Conservation (phyloP, 345 rosid species). For the Eucalyptus pauciflora region DNA sequence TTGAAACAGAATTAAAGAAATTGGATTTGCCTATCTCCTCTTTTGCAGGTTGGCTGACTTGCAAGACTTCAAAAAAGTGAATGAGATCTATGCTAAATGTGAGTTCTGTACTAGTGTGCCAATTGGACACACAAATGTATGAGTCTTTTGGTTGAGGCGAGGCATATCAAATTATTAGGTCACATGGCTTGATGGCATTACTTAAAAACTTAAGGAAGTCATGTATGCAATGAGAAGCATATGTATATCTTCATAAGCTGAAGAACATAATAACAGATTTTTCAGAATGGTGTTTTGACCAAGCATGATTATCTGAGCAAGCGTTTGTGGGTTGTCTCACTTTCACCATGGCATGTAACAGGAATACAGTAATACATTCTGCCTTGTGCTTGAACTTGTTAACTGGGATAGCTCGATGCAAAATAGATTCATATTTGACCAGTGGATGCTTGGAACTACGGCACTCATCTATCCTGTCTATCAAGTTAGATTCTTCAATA, state of each 20-base stretch:
- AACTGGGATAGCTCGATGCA: background rate
- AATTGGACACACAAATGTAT: background rate
- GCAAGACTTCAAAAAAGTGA: constrained; percentile 88
- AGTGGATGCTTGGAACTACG: background rate
- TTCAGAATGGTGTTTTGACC: background rate
- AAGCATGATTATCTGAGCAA: background rate
- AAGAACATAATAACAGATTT: background rate
- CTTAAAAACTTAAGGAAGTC: background rate
- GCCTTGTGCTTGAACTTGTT: background rate
- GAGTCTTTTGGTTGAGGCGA: background rate
- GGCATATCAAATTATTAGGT: background rate
- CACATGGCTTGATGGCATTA: background rate
- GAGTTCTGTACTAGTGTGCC: constrained; percentile 12
- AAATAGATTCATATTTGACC: background rate
- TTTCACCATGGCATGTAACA: background rate
- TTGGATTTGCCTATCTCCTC: background rate
- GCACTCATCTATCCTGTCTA: background rate
- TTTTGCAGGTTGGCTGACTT: constrained; percentile 78
- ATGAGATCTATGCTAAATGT: constrained; percentile 93
- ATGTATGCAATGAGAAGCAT: background rate
- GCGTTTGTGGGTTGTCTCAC: background rate
- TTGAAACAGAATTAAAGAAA: background rate
- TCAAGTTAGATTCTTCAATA: background rate
- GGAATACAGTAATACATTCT: background rate
- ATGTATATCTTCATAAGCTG: background rate